Evolutionary conservation across 805 yeast species (phyloP).

Genomic region (Teunomyces atbi): DNA sequence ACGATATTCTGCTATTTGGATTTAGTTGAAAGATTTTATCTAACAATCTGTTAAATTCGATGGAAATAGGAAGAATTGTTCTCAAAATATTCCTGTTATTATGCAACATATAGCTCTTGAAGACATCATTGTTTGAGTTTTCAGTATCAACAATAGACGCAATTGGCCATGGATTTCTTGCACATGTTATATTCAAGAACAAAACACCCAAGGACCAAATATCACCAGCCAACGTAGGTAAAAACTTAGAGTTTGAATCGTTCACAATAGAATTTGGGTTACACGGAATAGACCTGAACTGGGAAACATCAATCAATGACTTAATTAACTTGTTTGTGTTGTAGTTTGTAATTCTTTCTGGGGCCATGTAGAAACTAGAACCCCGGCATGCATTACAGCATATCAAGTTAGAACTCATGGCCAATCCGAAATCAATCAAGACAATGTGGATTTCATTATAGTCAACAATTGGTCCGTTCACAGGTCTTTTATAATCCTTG

Average conservation of each 20-base stretch:
- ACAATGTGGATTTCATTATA: slow-evolving; percentile 53
- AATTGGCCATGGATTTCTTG: slow-evolving; percentile 88
- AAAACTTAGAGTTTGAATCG: slow-evolving; percentile 31
- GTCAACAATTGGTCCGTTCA: slow-evolving; percentile 21
- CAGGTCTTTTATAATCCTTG: slow-evolving; percentile 20
- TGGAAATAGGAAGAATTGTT: slow-evolving; percentile 71
- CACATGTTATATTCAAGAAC: slow-evolving; percentile 74
- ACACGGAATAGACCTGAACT: slow-evolving; percentile 16
- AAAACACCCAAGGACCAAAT: slow-evolving; percentile 86
- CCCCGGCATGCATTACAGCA: slow-evolving; percentile 80
- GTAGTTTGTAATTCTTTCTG: slow-evolving; percentile 65
- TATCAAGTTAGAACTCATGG: slow-evolving; percentile 57
- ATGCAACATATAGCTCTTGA: slow-evolving; percentile 58
- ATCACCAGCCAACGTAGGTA: slow-evolving; percentile 76
- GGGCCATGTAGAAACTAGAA: slow-evolving; percentile 89
- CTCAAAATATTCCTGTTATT: slow-evolving; percentile 47
- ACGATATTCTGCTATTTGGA: slow-evolving; percentile 47
- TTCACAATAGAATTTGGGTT: slow-evolving; percentile 12
- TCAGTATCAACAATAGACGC: slow-evolving; percentile 60
- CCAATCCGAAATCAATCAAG: slow-evolving; percentile 88
- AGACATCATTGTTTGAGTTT: slow-evolving; percentile 45
- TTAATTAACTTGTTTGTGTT: slow-evolving; percentile 27
- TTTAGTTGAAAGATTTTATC: slow-evolving; percentile 42
- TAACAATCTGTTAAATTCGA: slow-evolving; percentile 55
- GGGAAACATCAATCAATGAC: slow-evolving; percentile 30